These are phyloP conservation scores for Bipolaris bicolor DNA, from an alignment of 2,329 filamentous ascomycete genomes.

Conservation along the genomic window DNA sequence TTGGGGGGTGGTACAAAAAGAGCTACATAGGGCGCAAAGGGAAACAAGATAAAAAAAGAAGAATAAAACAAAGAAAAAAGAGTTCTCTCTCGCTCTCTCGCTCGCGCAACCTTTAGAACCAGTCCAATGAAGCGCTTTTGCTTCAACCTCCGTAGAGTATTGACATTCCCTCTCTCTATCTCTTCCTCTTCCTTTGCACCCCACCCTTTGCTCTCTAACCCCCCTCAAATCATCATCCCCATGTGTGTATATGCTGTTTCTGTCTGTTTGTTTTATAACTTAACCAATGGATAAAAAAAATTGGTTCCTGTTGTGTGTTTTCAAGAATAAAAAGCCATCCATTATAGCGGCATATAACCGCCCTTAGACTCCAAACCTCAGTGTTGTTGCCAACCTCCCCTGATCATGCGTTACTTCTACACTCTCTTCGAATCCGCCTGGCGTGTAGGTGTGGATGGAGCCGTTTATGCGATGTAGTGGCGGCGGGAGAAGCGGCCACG, in stretches of 20 bases:
- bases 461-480: conserved; percentile 40
- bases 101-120: conserved; percentile 32
- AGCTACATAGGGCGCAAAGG: conserved; percentile 24
- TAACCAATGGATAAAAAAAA: no score
- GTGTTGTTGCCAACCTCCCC: no score
- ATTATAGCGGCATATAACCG: conserved; percentile 35
- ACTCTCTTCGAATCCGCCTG: no score
- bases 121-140: conserved; percentile 43
- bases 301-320: conserved; percentile 1
- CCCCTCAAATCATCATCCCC: no score
- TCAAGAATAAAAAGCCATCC: conserved; percentile 30
- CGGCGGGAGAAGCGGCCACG: conserved; percentile 34
- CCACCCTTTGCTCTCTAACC: no score
- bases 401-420: conserved; percentile 4
- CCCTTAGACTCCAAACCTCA: conserved; percentile 3
- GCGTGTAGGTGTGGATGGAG: background rate
- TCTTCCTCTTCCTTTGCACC: no score
- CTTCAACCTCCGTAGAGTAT: conserved; percentile 44
- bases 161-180: background rate
- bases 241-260: no score
- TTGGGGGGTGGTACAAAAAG: no score
- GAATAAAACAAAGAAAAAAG: conserved; percentile 26
- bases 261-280: no score
- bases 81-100: conserved; percentile 10
- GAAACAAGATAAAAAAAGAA: conserved; percentile 23